Evolutionary conservation across 768 basidiomycete species (phyloP).

Genomic region (button mushroom (Agaricus bisporus)): DNA sequence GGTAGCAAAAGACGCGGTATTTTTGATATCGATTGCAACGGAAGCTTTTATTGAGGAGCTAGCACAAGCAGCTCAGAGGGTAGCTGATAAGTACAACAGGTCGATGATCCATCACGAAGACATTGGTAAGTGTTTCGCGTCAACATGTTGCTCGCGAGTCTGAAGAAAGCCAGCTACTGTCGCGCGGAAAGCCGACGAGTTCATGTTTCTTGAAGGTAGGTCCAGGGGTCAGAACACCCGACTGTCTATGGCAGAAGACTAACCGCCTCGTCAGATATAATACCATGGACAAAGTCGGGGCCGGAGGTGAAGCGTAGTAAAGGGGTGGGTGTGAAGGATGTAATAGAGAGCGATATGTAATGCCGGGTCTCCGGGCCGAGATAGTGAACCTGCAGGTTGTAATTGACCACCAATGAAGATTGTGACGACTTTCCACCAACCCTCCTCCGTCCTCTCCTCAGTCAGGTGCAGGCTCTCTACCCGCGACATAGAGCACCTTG

Average conservation of each 20-base stretch:
- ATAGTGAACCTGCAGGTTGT: constrained; percentile 3
- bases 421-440: constrained; percentile 70
- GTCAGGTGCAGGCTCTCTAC: constrained; percentile 60
- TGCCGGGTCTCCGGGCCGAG: constrained; percentile 3
- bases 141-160: not conserved
- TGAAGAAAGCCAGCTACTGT: constrained; percentile 41
- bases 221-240: constrained; percentile 5
- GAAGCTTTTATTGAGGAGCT: constrained; percentile 84
- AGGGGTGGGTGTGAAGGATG: constrained; percentile 48
- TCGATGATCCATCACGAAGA: constrained; percentile 75
- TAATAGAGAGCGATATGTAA: constrained; percentile 20
- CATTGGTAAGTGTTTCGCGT: constrained; percentile 46
- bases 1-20: constrained; percentile 70
- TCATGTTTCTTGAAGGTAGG: constrained; percentile 73
- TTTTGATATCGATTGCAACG: constrained; percentile 76
- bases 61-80: constrained; percentile 61
- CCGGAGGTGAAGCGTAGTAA: constrained; percentile 31
- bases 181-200: constrained; percentile 66
- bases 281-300: constrained; percentile 44
- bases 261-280: constrained; percentile 38
- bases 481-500: constrained; percentile 53
- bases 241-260: not conserved
- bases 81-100: constrained; percentile 67
- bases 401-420: constrained; percentile 37
- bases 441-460: constrained; percentile 67